phyloP scores from a whole-genome alignment of 441 rosid species.

The Lepidium campestre region DNA sequence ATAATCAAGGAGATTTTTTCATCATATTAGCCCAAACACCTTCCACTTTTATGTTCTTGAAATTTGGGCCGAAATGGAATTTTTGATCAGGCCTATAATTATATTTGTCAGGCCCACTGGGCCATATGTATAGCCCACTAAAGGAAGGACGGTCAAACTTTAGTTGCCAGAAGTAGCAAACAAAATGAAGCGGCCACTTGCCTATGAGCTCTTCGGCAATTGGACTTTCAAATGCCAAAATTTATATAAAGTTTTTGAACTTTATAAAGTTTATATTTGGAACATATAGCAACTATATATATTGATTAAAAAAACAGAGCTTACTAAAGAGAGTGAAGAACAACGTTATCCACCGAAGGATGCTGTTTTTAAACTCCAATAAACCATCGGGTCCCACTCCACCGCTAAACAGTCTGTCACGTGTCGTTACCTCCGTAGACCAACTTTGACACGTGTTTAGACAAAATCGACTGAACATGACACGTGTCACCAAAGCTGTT shows the following conservation, averaged over 20 bases:
- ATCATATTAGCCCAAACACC: not conserved
- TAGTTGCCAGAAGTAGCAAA: not conserved
- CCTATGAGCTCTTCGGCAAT: not conserved
- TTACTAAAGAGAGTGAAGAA: not conserved
- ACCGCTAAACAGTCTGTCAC: slow-evolving; percentile 22
- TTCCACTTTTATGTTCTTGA: not conserved
- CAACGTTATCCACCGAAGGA: slow-evolving; percentile 4
- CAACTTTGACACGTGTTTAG: not conserved
- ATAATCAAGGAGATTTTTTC: not conserved
- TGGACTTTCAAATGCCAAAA: not conserved
- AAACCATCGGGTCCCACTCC: slow-evolving; percentile 23
- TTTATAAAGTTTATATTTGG: slow-evolving; percentile 1
- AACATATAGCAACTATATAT: not conserved
- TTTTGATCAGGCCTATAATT: not conserved
- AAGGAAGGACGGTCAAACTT: not conserved
- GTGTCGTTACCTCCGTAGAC: slow-evolving; percentile 15
- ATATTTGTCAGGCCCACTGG: not conserved
- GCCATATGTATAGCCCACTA: too few relatives aligned
- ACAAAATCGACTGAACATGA: not conserved
- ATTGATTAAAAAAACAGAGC: not conserved
- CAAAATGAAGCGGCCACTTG: not conserved
- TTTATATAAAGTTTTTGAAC: not conserved
- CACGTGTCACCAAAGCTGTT: slow-evolving; percentile 6
- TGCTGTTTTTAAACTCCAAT: not conserved
- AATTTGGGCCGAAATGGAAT: not conserved